Base-by-base conservation (phyloP, 306 rosid genomes). In the Dicorynia guianensis region DNA sequence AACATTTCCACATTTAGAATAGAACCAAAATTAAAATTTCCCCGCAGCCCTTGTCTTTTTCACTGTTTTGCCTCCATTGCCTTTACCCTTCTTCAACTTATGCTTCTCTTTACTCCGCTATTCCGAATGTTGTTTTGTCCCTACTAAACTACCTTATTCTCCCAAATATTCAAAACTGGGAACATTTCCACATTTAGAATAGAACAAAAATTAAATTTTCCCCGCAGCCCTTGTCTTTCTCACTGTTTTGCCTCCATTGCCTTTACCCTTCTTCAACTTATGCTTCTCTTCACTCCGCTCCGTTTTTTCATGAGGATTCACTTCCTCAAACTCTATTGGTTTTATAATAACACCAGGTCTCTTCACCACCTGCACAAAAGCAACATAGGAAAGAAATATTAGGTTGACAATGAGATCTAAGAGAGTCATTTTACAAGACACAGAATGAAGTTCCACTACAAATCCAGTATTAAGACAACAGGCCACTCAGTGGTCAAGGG, bases 311-410 rank as follows among this genome's bases (percentile, higher is more conserved):
- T 83, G 86, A 72, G 90, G 87, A 76, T 95, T 81, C 74, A 91
- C 93, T 72, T 93, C 97, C 83, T 82, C 79, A 63, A 67, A 87
- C 83, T 80, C 87, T 10, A 95, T 68, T 10, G 99, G 97, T 63
- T 82, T 89, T 74, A 92, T 95, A 43, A 90, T 87, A 64, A 86
- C 82, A 61, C 99, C 97, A 1, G 97, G 76, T 60, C 76, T 95
- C 90, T 92, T 95, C 79, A 90, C 75, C 70, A 95, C 97, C 99
- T 95, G 89, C 75, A 79, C 19, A 76, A 35, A 67, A 19, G 63
- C 59, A 52, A 73, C 52, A 25, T 18, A 56, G 38, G 63, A 55
- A 5, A 57, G 74, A 54, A 50, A 33, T 42, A 13, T 12, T 4
- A 2, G 11, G 13, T 35, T 40, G 19, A 33, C 4, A 69, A 69